Evolutionary conservation across 1,139 yeast species (phyloP), one percentile per base, ranked within the genome.

Genomic region (Geotrichum aggregatum): DNA sequence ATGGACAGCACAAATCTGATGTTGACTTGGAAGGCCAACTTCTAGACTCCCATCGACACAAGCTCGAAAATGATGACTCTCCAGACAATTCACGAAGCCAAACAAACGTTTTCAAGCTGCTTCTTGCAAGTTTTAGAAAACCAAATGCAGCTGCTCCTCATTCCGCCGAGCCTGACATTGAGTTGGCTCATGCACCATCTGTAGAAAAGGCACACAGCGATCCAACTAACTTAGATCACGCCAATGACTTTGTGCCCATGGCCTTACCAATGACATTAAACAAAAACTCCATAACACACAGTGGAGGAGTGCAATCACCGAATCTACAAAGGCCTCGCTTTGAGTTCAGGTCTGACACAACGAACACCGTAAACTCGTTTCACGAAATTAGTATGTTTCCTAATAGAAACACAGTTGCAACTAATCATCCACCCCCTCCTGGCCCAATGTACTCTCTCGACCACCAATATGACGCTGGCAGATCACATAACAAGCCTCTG

Each of bases 321-420:
- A 18, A 16, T 18, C 8, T 8, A 10, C 31, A 21, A 3, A 13
- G 4, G 3, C 7, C 31, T 2, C 43, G 10, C 18, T 18, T 8
- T 14, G 35, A 41, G 44, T 16, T 14, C 3, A 16, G 22, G 8
- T 16, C 44, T 11, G 13, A 30, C 44, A 11, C 24, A 16, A 18
- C 35, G 2, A 13, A 11, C 18, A 14, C 28, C 14, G 18, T 11
- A 3, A 7, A 14, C 22, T 28, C 34, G 14, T 41, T 41, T 13
- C 21, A 41, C 13, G 35, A 41, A 16, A 13, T 41, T 14, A 41
- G 44, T 35, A 41, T 41, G 44, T 41, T 41, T 14, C 44, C 44
- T 14, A 26, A 16, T 14, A 21, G 33, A n/a, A 18, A 21, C 4
- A 11, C 36, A 11, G 6, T 5, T 33, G 36, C 7, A 24, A 5